These are phyloP conservation scores for Dittrichia graveolens DNA, from an alignment of 129 eudicot genomes.

Conservation along the genomic window DNA sequence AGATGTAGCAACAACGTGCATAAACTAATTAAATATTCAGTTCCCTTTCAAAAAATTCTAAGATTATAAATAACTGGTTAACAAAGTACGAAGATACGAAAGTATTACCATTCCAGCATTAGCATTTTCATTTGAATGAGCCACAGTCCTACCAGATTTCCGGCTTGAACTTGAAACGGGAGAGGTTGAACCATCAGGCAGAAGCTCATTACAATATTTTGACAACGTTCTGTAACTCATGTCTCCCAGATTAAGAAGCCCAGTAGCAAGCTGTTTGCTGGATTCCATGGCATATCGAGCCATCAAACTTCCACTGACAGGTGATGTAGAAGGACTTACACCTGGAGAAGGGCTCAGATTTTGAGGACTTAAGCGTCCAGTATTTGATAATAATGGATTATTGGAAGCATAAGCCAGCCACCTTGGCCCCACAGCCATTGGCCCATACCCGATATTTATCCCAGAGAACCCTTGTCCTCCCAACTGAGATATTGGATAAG, in stretches of 20 bases:
- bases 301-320: conserved; percentile 70
- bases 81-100: not conserved
- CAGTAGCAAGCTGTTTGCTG: conserved; percentile 83
- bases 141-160: conserved; percentile 61
- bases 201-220: conserved; percentile 78
- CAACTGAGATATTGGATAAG: conserved; percentile 84
- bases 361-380: conserved; percentile 88
- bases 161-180: conserved; percentile 57
- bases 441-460: conserved; percentile 85
- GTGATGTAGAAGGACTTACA: conserved; percentile 95
- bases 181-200: conserved; percentile 72
- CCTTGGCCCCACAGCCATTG: conserved; percentile 94
- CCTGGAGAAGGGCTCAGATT: conserved; percentile 81
- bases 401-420: conserved; percentile 98
- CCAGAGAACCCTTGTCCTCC: conserved; percentile 73
- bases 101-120: conserved; percentile 75
- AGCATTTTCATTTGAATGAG: conserved; percentile 63
- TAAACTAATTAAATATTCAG: too few relatives aligned
- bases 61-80: not conserved
- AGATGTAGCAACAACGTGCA: too few relatives aligned
- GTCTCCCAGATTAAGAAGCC: conserved; percentile 81
- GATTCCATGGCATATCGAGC: conserved; percentile 97
- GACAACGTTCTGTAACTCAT: conserved; percentile 84
- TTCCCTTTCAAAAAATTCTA: too few relatives aligned
- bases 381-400: conserved; percentile 65